Percentiles rank a stretch among this genome's conserved stretches.
Conservation (phyloP, 352 stramenopile species). For the Phytophthora aleatoria region DNA sequence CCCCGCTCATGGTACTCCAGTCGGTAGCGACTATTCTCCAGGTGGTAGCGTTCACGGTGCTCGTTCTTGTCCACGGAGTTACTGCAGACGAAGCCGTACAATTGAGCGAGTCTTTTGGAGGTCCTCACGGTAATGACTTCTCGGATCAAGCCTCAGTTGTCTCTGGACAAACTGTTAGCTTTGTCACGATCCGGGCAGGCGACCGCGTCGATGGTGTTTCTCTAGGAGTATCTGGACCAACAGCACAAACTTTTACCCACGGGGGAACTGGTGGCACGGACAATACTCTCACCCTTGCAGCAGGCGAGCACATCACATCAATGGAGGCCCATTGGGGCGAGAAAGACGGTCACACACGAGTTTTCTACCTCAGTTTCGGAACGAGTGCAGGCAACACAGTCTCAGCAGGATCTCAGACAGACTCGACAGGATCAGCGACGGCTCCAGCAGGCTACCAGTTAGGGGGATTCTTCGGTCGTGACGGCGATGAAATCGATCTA, state of each 20-base stretch:
- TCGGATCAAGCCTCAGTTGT: conserved; percentile 25
- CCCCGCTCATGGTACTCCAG: conserved; percentile 3
- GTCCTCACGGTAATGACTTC: conserved; percentile 27
- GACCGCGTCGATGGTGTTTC: conserved; percentile 26
- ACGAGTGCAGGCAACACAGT: conserved; percentile 28
- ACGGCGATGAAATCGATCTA: conserved; percentile 31
- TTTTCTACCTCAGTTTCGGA: conserved; percentile 33
- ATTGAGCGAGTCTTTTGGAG: conserved; percentile 25
- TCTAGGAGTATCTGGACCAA: conserved; percentile 18
- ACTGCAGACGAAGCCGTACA: conserved; percentile 18
- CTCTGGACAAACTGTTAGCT: conserved; percentile 16
- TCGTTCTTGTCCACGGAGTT: not conserved
- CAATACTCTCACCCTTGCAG: conserved; percentile 26
- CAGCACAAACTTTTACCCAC: conserved; percentile 25
- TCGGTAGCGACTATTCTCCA: not conserved
- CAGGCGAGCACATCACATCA: conserved; percentile 23
- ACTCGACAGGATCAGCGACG: conserved; percentile 15
- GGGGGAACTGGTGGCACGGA: conserved; percentile 19
- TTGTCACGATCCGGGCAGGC: conserved; percentile 19
- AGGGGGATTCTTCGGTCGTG: conserved; percentile 28
- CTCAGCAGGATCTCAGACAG: conserved; percentile 20
- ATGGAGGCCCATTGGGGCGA: conserved; percentile 33
- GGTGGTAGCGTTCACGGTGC: not conserved
- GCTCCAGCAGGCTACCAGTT: conserved; percentile 25
- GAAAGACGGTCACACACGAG: conserved; percentile 22